phyloP scores from a whole-genome alignment of 2,329 filamentous ascomycete genomes.

The Herpotrichia juniperi region DNA sequence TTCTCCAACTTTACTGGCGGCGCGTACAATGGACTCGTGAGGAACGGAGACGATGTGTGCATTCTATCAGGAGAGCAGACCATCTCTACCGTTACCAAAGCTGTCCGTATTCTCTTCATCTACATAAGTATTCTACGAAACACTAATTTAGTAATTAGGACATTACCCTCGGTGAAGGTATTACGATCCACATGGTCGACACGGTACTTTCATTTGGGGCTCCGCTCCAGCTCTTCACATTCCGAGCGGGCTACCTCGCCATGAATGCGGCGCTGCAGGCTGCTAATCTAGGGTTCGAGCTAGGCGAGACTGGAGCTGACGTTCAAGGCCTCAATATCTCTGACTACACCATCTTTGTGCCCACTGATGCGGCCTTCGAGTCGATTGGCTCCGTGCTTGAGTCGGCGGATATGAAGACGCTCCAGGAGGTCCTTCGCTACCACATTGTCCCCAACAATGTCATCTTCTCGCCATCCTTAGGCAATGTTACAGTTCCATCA shows the following conservation, averaged over 20 bases:
- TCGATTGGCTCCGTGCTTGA: constrained; percentile 49
- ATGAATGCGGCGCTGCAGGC: constrained; percentile 28
- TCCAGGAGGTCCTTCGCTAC: constrained; percentile 30
- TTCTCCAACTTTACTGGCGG: constrained; percentile 65
- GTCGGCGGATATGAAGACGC: constrained; percentile 21
- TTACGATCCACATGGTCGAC: constrained; percentile 34
- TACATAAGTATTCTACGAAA: neutral
- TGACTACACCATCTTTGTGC: constrained; percentile 82
- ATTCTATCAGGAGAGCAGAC: constrained; percentile 59
- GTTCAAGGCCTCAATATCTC: constrained; percentile 37
- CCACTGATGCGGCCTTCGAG: constrained; percentile 75
- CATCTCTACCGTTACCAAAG: constrained; percentile 54
- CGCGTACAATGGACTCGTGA: constrained; percentile 58
- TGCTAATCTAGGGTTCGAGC: constrained; percentile 26
- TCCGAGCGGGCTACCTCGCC: constrained; percentile 29
- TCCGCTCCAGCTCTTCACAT: constrained; percentile 33
- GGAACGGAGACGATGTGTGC: constrained; percentile 50
- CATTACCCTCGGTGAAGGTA: constrained; percentile 31
- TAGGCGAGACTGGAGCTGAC: constrained; percentile 22
- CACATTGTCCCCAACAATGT: constrained; percentile 34
- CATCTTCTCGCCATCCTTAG: constrained; percentile 30
- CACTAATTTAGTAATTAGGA: constrained; percentile 15
- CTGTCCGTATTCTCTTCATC: constrained; percentile 45
- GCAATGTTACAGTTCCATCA: constrained; percentile 29
- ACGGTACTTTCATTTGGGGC: constrained; percentile 32